These are phyloP conservation scores for Nakazawaea molendinolei DNA, from an alignment of 805 yeast genomes.

Conservation along the genomic window DNA sequence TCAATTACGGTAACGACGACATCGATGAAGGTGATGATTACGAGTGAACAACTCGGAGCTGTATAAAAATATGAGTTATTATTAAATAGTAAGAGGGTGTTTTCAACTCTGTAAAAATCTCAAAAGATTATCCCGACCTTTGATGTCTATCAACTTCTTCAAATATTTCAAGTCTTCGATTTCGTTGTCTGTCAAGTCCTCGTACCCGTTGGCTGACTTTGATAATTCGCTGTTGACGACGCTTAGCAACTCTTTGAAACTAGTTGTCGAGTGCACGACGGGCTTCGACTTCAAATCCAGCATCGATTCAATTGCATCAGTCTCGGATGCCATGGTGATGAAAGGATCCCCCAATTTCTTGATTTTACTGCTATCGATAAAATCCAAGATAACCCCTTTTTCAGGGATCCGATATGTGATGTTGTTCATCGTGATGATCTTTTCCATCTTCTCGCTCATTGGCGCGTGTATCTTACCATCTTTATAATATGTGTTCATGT, in stretches of 20 bases:
- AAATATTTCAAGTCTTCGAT: conserved; percentile 45
- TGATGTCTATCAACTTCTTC: conserved; percentile 53
- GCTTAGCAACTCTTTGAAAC: conserved; percentile 37
- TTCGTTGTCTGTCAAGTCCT: conserved; percentile 31
- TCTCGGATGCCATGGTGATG: too few species aligned
- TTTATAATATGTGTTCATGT: conserved; percentile 25
- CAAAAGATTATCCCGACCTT: conserved; percentile 63
- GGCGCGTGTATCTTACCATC: conserved; percentile 25
- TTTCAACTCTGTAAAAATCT: conserved; percentile 39
- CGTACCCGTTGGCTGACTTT: conserved; percentile 13
- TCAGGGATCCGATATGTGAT: conserved; percentile 64
- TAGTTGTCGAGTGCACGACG: conserved; percentile 34
- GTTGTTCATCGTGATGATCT: conserved; percentile 25
- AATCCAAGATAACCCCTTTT: conserved; percentile 61
- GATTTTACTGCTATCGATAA: conserved; percentile 45
- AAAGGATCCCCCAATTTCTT: conserved; percentile 27
- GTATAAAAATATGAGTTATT: neutral
- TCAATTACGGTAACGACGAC: conserved; percentile 27
- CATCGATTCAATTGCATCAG: conserved; percentile 27
- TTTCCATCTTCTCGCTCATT: conserved; percentile 10
- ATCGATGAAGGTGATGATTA: conserved; percentile 8
- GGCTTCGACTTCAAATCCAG: conserved; percentile 26
- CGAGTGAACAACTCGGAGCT: conserved; percentile 3
- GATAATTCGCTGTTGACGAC: conserved; percentile 14
- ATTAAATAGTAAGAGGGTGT: neutral